Percentiles rank a stretch among this genome's conserved stretches.
phyloP scores from a whole-genome alignment of 306 rosid genomes.

The Begonia masoniana region DNA sequence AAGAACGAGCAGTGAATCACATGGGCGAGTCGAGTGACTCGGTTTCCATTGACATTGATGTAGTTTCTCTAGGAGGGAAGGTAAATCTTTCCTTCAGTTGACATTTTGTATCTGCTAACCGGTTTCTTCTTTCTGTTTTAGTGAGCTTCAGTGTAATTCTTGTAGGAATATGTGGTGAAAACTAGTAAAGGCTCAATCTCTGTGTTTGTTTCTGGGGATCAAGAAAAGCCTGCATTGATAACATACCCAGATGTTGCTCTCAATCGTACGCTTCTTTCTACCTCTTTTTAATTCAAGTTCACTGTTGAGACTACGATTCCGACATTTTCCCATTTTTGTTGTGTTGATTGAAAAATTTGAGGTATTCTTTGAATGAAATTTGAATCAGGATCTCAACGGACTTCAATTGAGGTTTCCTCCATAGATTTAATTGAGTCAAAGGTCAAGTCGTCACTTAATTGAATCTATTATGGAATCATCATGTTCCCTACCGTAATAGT shows the following conservation, averaged over 20 bases:
- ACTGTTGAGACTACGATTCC: too few species aligned
- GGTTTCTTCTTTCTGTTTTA: constrained; percentile 5
- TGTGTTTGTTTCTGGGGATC: constrained; percentile 80
- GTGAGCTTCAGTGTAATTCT: background rate
- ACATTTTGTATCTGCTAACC: background rate
- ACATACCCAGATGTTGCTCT: constrained; percentile 85
- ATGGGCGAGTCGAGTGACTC: constrained; percentile 73
- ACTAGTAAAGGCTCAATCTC: constrained; percentile 71
- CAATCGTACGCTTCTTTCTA: constrained; percentile 40
- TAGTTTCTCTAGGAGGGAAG: constrained; percentile 69
- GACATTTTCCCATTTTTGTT: too few species aligned
- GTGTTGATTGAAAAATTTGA: too few species aligned
- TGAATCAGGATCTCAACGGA: too few species aligned
- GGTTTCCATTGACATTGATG: constrained; percentile 61
- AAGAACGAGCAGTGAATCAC: background rate
- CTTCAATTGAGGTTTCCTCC: too few species aligned
- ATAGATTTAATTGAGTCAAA: too few species aligned
- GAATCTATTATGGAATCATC: too few species aligned
- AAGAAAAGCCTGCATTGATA: constrained; percentile 73
- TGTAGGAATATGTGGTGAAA: constrained; percentile 65
- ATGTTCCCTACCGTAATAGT: too few species aligned
- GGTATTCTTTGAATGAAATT: too few species aligned
- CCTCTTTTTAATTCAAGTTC: background rate
- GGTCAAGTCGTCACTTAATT: too few species aligned
- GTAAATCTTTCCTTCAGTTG: constrained; percentile 12